Conservation (phyloP, 306 rosid genomes). For the Castanea mollissima region DNA sequence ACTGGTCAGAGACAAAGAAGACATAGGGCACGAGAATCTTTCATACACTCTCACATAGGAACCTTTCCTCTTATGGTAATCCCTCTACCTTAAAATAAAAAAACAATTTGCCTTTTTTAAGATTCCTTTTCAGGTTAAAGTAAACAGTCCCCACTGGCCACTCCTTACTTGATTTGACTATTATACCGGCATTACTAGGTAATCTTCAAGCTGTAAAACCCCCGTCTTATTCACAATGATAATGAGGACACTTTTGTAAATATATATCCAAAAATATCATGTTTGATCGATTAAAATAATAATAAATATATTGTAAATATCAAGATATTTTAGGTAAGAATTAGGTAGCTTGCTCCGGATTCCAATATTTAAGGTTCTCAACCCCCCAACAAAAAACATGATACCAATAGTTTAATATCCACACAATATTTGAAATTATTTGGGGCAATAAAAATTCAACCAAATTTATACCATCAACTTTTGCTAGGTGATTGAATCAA, state of each 20-base stretch:
- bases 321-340: too few species aligned
- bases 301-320: too few species aligned
- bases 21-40: slow-evolving; percentile 19
- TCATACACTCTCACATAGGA: slow-evolving; percentile 5
- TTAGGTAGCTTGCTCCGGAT: too few species aligned
- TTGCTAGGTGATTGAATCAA: too few species aligned
- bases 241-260: neutral
- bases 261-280: neutral
- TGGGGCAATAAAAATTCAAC: too few species aligned
- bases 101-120: neutral
- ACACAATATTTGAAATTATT: too few species aligned
- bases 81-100: neutral
- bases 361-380: too few species aligned
- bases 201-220: neutral
- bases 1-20: slow-evolving; percentile 7
- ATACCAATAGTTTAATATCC: too few species aligned
- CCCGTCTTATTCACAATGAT: neutral
- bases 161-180: neutral
- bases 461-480: too few species aligned
- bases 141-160: neutral
- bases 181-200: neutral
- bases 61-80: slow-evolving; percentile 31
- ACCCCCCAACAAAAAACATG: too few species aligned
- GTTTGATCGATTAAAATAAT: neutral
- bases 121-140: neutral